Evolutionary conservation across 371 early-diverging fungal genomes (phyloP).

Genomic region (Lichtheimia ramosa): DNA sequence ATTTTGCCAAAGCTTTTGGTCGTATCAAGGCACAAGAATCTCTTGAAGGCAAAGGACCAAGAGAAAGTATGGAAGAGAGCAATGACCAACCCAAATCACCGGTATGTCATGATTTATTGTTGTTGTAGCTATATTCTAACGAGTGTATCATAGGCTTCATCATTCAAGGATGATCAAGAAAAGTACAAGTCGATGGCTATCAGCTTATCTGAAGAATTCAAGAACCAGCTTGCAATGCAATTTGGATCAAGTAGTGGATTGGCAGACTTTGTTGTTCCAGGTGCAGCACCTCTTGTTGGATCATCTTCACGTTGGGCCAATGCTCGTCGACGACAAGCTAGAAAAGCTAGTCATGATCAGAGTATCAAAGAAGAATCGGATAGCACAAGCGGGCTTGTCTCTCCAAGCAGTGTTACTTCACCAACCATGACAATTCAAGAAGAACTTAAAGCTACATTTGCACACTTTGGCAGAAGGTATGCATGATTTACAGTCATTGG

Average conservation of each 20-base stretch:
- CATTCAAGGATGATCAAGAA: conserved; percentile 17
- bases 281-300: conserved; percentile 43
- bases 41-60: conserved; percentile 30
- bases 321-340: conserved; percentile 28
- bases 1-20: conserved; percentile 36
- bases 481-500: background rate
- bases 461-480: conserved; percentile 8
- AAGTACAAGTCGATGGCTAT: conserved; percentile 41
- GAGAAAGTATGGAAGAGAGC: background rate
- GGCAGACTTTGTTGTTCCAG: conserved; percentile 43
- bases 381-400: too few relatives aligned
- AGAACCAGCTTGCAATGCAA: conserved; percentile 44
- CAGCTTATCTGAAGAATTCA: conserved; percentile 46
- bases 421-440: conserved; percentile 14
- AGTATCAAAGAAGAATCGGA: background rate
- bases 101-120: background rate
- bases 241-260: conserved; percentile 45
- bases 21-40: conserved; percentile 44
- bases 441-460: conserved; percentile 10
- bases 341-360: conserved; percentile 5
- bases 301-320: conserved; percentile 39
- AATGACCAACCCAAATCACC: conserved; percentile 2
- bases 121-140: background rate
- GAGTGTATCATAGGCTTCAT: background rate
- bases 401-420: background rate